Conservation (phyloP, 495 filamentous ascomycete genomes). For the Jackrogersella minutella region DNA sequence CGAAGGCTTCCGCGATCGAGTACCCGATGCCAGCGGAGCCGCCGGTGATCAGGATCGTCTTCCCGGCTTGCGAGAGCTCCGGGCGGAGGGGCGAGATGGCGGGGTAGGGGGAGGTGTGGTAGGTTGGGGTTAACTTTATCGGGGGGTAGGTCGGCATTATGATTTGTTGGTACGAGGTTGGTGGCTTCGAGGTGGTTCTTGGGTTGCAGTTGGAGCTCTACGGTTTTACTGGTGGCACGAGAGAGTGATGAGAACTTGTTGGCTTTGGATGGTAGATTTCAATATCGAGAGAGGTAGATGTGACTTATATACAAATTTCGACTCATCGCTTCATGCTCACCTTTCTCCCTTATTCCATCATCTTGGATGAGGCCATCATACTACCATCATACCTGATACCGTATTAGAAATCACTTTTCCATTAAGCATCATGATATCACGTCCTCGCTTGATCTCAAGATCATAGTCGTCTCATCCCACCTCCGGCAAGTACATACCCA, state of each 20-base stretch:
- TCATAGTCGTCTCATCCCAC: no score
- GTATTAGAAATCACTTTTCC: neutral
- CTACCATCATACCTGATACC: neutral
- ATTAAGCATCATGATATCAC: neutral
- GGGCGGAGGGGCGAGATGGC: slow-evolving; percentile 52
- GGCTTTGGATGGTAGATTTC: no score
- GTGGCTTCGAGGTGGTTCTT: neutral
- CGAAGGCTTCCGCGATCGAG: slow-evolving; percentile 46
- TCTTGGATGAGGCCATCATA: neutral
- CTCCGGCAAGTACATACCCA: no score
- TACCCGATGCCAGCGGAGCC: slow-evolving; percentile 48
- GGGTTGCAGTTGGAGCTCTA: neutral
- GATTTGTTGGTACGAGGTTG: neutral
- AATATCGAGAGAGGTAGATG: no score
- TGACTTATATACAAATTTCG: neutral
- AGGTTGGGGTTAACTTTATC: slow-evolving; percentile 28
- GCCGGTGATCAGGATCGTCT: slow-evolving; percentile 59
- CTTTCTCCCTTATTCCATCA: neutral
- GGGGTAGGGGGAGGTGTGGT: slow-evolving; percentile 49
- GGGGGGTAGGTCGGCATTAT: neutral
- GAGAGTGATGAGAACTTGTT: no score
- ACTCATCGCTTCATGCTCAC: neutral
- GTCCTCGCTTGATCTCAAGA: no score
- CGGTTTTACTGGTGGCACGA: no score
- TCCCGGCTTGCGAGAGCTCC: slow-evolving; percentile 55